Percentiles rank a stretch among this genome's conserved stretches.
Evolutionary conservation across 169 alveolate genomes (phyloP).

Genomic region (Plasmodium fragile): DNA sequence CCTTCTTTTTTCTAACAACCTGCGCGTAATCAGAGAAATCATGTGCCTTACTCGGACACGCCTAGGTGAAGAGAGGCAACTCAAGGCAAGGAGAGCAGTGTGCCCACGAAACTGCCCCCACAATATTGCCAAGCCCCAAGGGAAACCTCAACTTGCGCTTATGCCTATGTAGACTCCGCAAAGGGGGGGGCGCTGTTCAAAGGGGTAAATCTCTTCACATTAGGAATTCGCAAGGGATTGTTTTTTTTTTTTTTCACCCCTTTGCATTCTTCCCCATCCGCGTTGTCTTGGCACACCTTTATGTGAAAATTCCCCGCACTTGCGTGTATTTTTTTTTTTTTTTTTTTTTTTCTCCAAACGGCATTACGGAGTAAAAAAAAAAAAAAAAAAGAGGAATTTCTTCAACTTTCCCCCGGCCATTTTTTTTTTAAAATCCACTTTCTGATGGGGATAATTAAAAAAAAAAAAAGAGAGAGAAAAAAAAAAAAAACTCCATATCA

Average conservation of each 20-base stretch:
- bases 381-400: not conserved
- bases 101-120: not conserved
- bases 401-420: not conserved
- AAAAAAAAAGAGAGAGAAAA: not conserved
- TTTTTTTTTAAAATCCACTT: not conserved
- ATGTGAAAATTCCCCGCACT: not conserved
- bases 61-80: not conserved
- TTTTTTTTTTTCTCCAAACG: not conserved
- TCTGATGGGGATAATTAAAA: not conserved
- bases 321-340: not conserved
- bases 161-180: not conserved
- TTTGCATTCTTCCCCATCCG: not conserved
- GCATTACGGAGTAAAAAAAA: not conserved
- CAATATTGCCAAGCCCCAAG: not conserved
- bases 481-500: not conserved
- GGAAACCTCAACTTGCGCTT: not conserved
- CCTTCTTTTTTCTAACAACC: not conserved
- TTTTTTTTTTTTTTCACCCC: not conserved
- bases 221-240: not conserved
- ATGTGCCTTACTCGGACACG: not conserved
- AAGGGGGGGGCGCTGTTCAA: not conserved
- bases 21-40: not conserved
- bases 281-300: not conserved
- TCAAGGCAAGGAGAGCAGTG: not conserved
- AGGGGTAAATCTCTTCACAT: not conserved